Evolutionary conservation across 768 basidiomycete genomes (phyloP).

Genomic region (Mycena rebaudengoi): DNA sequence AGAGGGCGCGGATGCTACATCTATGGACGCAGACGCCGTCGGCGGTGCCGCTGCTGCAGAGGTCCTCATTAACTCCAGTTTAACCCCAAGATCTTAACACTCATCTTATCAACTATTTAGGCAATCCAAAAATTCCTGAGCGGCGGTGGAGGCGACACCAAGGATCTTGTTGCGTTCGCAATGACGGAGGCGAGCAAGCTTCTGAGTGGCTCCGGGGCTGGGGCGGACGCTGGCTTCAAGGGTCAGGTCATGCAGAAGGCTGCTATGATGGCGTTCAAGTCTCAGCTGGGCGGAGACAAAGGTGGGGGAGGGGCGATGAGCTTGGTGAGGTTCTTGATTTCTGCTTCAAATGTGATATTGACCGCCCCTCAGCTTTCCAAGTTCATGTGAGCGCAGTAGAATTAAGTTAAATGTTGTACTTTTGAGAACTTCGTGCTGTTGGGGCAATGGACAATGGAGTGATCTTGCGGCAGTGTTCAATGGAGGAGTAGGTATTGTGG

Average conservation of each 20-base stretch:
- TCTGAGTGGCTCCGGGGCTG: constrained; percentile 10
- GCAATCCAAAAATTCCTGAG: constrained; percentile 13
- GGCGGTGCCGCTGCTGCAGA: constrained; percentile 15
- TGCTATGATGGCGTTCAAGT: constrained; percentile 26
- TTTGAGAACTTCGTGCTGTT: background rate
- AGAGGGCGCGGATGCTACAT: background rate
- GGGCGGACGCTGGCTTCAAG: constrained; percentile 10
- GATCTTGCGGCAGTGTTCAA: background rate
- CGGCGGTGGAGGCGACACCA: background rate
- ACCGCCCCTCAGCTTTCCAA: constrained; percentile 4
- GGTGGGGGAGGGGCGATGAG: constrained; percentile 17
- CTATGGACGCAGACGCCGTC: constrained; percentile 7
- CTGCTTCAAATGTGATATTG: background rate
- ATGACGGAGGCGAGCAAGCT: constrained; percentile 17
- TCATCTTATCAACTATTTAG: background rate
- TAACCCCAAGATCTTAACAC: background rate
- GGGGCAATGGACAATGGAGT: background rate
- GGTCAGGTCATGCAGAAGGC: constrained; percentile 18
- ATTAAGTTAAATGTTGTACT: constrained; percentile 8
- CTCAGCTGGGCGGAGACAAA: constrained; percentile 12
- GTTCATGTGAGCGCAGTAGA: constrained; percentile 19
- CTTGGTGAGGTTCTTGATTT: background rate
- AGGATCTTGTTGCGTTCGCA: constrained; percentile 11
- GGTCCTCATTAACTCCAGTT: background rate
- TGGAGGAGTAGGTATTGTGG: too few relatives aligned